phyloP scores from a whole-genome alignment of 1,284 basidiomycete genomes.

The Thecaphora thlaspeos region DNA sequence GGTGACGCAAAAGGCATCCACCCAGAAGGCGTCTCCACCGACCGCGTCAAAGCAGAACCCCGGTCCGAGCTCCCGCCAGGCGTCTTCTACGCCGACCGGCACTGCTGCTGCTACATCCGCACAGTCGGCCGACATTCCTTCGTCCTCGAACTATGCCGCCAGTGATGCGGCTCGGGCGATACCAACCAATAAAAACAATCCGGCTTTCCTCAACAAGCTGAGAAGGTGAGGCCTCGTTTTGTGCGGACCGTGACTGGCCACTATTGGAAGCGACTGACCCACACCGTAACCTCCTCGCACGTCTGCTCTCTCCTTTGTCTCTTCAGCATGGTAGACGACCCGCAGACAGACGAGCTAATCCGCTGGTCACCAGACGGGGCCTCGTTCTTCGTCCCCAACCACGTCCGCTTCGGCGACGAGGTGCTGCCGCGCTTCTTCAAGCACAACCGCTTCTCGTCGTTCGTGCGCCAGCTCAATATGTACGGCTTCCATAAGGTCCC shows the following conservation, averaged over 20 bases:
- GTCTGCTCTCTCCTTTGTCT: background rate
- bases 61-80: no score
- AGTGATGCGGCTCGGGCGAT: conserved; percentile 21
- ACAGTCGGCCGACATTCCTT: background rate
- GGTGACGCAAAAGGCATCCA: no score
- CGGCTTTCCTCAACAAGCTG: conserved; percentile 88
- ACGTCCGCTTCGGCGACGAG: conserved; percentile 86
- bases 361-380: conserved; percentile 85
- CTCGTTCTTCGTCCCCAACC: conserved; percentile 89
- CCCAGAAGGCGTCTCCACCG: no score
- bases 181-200: conserved; percentile 61
- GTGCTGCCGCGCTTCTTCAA: conserved; percentile 59
- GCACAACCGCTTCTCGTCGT: conserved; percentile 74
- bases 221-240: conserved; percentile 69
- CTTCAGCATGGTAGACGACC: conserved; percentile 84
- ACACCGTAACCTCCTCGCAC: background rate
- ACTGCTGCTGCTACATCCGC: background rate
- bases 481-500: conserved; percentile 62
- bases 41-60: no score
- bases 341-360: conserved; percentile 76
- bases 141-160: conserved; percentile 5
- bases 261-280: no score
- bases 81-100: background rate
- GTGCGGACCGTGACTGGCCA: no score
- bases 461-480: conserved; percentile 87